These are phyloP conservation scores for Pisolithus orientalis DNA, from an alignment of 768 basidiomycete species.

Conservation along the genomic window DNA sequence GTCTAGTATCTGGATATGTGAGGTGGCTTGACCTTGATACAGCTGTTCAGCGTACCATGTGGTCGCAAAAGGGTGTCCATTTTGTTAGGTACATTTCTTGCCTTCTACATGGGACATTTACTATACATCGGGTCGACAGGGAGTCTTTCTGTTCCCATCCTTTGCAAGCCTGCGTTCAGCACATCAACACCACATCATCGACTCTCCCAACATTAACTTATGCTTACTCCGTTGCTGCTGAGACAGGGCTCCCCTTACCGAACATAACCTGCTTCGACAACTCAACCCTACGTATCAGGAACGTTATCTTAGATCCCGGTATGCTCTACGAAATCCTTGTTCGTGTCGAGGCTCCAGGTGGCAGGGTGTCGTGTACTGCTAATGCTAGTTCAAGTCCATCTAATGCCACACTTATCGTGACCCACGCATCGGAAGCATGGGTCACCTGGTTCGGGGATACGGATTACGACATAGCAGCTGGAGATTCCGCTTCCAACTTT, in stretches of 20 bases:
- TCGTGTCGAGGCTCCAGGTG: constrained; percentile 33
- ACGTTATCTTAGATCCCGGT: constrained; percentile 44
- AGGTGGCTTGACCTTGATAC: constrained; percentile 70
- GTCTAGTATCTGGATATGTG: constrained; percentile 35
- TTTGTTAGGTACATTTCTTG: constrained; percentile 41
- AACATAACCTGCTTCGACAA: constrained; percentile 56
- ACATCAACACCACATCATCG: constrained; percentile 33
- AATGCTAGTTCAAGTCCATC: constrained; percentile 22
- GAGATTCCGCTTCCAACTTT: constrained; percentile 47
- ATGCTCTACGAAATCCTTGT: constrained; percentile 68
- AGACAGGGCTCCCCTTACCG: constrained; percentile 45
- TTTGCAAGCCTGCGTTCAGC: constrained; percentile 54
- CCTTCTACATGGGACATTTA: not conserved
- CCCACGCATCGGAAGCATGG: constrained; percentile 47
- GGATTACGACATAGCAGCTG: constrained; percentile 58
- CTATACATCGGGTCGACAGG: constrained; percentile 18
- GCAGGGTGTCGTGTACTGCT: constrained; percentile 28
- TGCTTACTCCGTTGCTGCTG: constrained; percentile 40
- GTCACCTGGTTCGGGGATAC: constrained; percentile 73
- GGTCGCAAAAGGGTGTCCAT: constrained; percentile 45
- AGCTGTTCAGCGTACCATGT: constrained; percentile 49
- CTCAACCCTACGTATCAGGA: constrained; percentile 49
- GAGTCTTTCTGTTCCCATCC: constrained; percentile 67
- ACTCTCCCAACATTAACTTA: constrained; percentile 38
- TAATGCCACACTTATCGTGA: constrained; percentile 46